Percentiles rank a stretch among this genome's conserved stretches.
phyloP scores from a whole-genome alignment of 352 stramenopile species.

The Porosira glacialis region DNA sequence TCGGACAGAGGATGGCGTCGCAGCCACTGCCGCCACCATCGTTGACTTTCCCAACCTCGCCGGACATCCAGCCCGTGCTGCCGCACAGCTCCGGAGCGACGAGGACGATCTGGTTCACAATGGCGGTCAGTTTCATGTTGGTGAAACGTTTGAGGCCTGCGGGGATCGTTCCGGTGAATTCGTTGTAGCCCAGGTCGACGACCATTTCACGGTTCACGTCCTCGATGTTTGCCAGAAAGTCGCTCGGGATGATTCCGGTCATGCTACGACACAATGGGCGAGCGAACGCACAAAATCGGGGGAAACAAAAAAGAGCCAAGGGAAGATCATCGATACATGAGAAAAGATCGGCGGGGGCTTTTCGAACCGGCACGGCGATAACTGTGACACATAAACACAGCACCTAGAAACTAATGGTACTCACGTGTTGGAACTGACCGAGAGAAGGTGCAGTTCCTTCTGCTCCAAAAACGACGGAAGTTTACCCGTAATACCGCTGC shows the following conservation, averaged over 20 bases:
- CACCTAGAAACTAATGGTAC: too few species aligned
- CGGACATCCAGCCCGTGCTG: constrained; percentile 66
- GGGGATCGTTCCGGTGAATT: constrained; percentile 51
- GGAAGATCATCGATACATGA: too few species aligned
- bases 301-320: too few species aligned
- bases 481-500: constrained; percentile 59
- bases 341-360: too few species aligned
- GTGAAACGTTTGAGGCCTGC: constrained; percentile 48
- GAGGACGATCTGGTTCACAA: constrained; percentile 58
- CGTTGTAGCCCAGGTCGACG: constrained; percentile 60
- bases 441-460: constrained; percentile 66
- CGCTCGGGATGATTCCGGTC: constrained; percentile 63
- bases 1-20: constrained; percentile 77
- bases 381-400: too few species aligned
- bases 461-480: constrained; percentile 67
- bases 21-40: constrained; percentile 47
- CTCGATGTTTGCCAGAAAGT: constrained; percentile 66
- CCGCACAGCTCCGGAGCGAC: constrained; percentile 58
- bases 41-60: constrained; percentile 56
- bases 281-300: too few species aligned
- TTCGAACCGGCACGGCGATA: too few species aligned
- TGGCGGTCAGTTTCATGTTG: constrained; percentile 63
- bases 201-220: constrained; percentile 61
- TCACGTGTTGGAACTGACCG: constrained; percentile 70
- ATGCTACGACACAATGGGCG: too few species aligned